Base-by-base conservation (phyloP, 73 alveolate genomes). In the Stentor roeselii region DNA sequence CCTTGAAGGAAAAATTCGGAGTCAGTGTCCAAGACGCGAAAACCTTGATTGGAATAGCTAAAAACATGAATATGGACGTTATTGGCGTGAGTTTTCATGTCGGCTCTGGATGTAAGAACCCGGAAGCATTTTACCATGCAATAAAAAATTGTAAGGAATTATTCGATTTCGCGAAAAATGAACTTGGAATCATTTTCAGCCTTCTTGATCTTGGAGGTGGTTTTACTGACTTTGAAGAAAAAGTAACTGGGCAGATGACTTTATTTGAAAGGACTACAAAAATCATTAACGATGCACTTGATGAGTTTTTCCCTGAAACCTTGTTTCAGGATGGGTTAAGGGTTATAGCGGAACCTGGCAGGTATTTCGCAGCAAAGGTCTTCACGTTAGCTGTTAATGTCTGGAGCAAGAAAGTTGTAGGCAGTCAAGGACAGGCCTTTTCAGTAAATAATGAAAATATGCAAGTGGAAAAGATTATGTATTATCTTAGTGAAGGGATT, bases 191-290 rank as follows among this genome's bases (percentile, higher is more conserved):
- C 42, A 30, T 14, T 31, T n/a, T 31, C 15, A 35, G 27, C 0
- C 38, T 67, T 21, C 38, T 67, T 67, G 82, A 67, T 67, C n/a
- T 67, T 67, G 82, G 82, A 15, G 82, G 82, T 27, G 82, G 82
- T 21, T 67, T 67, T 50, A 15, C 82, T 67, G 42, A n/a, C 60
- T 30, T 27, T 67, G 82, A 35, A 67, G 27, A 67, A 50, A 36
- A 36, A 27, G 82, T 36, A 36, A 27, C 15, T 21, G 74, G 15
- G 32, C n/a, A n/a, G n/a, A n/a, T n/a, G n/a, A n/a, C n/a, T n/a
- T n/a, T 27, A 30, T 67, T 67, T 67, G 82, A 67, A 27, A 50
- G 32, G 32, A 35, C 32, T 2, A 50, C 82, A 32, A 30, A 30
- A 21, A 50, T 35, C 31, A 67, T 67, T 67, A 32, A 31, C 31